Evolutionary conservation across 306 rosid genomes (phyloP).

Genomic region (Fragaria vesca): DNA sequence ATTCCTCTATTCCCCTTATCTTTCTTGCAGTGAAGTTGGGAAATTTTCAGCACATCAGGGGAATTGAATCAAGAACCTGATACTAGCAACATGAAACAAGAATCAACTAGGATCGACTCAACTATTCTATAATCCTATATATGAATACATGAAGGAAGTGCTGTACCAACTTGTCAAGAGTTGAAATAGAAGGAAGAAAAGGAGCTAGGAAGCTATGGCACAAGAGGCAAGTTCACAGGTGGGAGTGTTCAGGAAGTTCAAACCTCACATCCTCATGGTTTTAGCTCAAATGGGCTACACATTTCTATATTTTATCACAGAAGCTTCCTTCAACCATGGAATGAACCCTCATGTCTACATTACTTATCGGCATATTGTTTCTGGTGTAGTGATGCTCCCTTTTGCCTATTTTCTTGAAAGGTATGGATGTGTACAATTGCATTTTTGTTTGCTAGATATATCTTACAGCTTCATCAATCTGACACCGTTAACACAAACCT

Average conservation of each 20-base stretch:
- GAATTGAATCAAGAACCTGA: slow-evolving; percentile 16
- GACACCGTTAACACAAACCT: background rate
- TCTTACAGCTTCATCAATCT: background rate
- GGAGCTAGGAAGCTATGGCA: slow-evolving; percentile 27
- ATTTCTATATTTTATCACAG: slow-evolving; percentile 53
- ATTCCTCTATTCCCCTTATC: slow-evolving; percentile 3
- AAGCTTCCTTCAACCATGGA: slow-evolving; percentile 88
- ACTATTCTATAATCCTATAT: slow-evolving; percentile 24
- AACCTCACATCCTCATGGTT: slow-evolving; percentile 71
- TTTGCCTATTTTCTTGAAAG: slow-evolving; percentile 81
- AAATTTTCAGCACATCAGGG: background rate
- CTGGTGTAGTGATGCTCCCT: slow-evolving; percentile 53
- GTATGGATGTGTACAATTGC: slow-evolving; percentile 21
- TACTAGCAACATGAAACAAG: slow-evolving; percentile 31
- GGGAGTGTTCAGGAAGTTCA: slow-evolving; percentile 40
- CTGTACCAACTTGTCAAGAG: slow-evolving; percentile 22
- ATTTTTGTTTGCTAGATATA: background rate
- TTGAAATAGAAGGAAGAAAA: background rate
- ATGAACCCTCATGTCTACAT: slow-evolving; percentile 80
- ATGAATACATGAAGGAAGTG: slow-evolving; percentile 22
- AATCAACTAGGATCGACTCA: slow-evolving; percentile 24
- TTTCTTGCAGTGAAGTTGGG: background rate
- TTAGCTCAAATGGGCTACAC: slow-evolving; percentile 54
- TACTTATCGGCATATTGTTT: slow-evolving; percentile 68
- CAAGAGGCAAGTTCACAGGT: background rate